A percentile compares a stretch with the other conserved stretches of the same genome.
Evolutionary conservation across 2,329 filamentous ascomycete genomes (phyloP).

Genomic region (Colletotrichum sp.): DNA sequence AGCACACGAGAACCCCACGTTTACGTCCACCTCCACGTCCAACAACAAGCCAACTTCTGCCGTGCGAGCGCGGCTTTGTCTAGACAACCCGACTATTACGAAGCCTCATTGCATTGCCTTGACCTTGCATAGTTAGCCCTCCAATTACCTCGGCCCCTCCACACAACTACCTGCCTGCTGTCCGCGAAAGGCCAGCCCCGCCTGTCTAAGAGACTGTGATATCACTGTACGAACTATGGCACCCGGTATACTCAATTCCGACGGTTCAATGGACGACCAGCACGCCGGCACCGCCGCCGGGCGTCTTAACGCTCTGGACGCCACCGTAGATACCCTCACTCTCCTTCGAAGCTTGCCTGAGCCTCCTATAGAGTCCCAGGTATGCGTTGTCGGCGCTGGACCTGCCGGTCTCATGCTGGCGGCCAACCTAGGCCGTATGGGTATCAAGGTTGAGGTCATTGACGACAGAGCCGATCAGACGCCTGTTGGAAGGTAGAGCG

Average conservation of each 20-base stretch:
- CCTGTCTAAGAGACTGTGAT: conserved; percentile 4
- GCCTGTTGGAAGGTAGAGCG: conserved; percentile 58
- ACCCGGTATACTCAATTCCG: conserved; percentile 36
- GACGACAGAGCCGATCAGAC: conserved; percentile 75
- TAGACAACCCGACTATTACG: neutral
- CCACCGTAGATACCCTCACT: conserved; percentile 49
- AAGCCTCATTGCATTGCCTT: neutral
- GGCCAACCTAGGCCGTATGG: conserved; percentile 65
- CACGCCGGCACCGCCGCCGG: conserved; percentile 12
- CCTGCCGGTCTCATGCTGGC: conserved; percentile 62
- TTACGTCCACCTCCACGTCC: neutral
- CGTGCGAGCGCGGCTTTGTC: conserved; percentile 3
- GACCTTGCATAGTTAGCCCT: conserved; percentile 7
- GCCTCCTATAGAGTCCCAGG: conserved; percentile 49
- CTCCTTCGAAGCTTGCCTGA: conserved; percentile 54
- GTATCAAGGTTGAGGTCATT: conserved; percentile 68
- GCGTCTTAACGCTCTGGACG: conserved; percentile 35
- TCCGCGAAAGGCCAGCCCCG: neutral
- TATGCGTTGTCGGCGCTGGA: conserved; percentile 60
- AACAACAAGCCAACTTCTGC: neutral
- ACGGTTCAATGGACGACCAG: conserved; percentile 36
- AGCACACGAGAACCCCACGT: conserved; percentile 3
- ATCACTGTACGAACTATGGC: conserved; percentile 30
- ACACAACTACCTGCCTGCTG: neutral
- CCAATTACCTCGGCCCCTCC: neutral